Evolutionary conservation across 2,329 filamentous ascomycete genomes (phyloP).

Genomic region (Nannizziopsis barbatae): DNA sequence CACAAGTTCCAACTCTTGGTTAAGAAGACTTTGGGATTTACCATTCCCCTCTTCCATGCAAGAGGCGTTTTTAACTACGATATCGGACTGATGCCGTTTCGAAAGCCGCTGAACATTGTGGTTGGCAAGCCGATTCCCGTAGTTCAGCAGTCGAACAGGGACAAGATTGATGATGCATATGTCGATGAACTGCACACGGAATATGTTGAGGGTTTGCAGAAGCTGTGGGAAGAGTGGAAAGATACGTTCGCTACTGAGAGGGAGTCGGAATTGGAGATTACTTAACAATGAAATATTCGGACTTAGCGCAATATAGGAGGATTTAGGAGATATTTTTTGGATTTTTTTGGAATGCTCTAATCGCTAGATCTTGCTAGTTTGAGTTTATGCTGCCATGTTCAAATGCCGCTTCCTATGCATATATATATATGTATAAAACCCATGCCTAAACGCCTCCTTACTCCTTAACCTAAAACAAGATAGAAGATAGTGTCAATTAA

Average conservation of each 20-base stretch:
- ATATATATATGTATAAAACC: no score
- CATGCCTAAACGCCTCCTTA: no score
- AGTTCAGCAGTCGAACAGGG: constrained; percentile 42
- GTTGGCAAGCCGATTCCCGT: constrained; percentile 73
- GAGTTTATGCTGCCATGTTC: no score
- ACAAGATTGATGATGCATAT: constrained; percentile 59
- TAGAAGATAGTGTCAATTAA: no score
- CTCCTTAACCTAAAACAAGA: no score
- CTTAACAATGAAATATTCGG: constrained; percentile 17
- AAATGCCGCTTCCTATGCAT: no score
- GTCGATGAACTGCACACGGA: constrained; percentile 67
- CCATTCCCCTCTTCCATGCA: constrained; percentile 79
- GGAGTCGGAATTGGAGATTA: constrained; percentile 36
- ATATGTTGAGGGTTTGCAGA: constrained; percentile 55
- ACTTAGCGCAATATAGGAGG: no score
- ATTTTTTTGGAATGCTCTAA: no score
- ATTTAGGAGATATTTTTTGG: no score
- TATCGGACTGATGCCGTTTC: constrained; percentile 89
- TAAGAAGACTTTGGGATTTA: constrained; percentile 83
- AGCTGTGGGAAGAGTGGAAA: constrained; percentile 39
- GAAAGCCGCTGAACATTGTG: constrained; percentile 76
- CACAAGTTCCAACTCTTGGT: constrained; percentile 72
- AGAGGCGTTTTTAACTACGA: constrained; percentile 96
- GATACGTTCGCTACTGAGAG: constrained; percentile 37
- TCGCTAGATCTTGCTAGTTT: no score